Conservation (phyloP, 1,284 basidiomycete species). For the Ceratobasidium sp. region DNA sequence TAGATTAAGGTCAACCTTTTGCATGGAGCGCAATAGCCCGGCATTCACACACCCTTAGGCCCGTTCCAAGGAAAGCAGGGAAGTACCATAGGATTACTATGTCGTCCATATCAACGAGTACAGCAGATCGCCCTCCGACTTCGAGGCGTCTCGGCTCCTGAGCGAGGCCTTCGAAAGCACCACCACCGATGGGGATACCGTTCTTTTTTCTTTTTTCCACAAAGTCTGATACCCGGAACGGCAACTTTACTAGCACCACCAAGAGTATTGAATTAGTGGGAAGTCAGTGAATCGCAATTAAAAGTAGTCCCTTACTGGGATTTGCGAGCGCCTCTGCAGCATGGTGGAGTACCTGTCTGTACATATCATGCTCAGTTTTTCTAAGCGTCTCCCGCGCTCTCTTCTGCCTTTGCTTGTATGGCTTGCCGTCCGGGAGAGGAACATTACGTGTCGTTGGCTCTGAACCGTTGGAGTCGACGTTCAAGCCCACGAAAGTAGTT, state of each 20-base stretch:
- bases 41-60: not conserved
- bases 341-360: not conserved
- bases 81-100: not conserved
- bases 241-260: not conserved
- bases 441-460: not conserved
- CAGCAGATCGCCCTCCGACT: not conserved
- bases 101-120: not conserved
- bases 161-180: not conserved
- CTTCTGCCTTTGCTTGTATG: not conserved
- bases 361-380: not conserved
- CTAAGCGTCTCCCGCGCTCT: not conserved
- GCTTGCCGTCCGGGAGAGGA: not conserved
- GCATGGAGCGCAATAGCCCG: not conserved
- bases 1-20: not conserved
- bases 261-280: not conserved
- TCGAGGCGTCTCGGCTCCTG: not conserved
- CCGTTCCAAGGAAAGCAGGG: constrained; percentile 10
- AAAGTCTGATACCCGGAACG: constrained; percentile 1
- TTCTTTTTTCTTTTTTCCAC: not conserved
- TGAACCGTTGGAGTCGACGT: not conserved
- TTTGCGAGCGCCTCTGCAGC: not conserved
- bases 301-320: not conserved
- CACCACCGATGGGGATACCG: not conserved
- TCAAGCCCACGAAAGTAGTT: not conserved
- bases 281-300: not conserved